Evolutionary conservation across 176 grass and related monocot species (phyloP).

Genomic region (Oryza brachyantha): DNA sequence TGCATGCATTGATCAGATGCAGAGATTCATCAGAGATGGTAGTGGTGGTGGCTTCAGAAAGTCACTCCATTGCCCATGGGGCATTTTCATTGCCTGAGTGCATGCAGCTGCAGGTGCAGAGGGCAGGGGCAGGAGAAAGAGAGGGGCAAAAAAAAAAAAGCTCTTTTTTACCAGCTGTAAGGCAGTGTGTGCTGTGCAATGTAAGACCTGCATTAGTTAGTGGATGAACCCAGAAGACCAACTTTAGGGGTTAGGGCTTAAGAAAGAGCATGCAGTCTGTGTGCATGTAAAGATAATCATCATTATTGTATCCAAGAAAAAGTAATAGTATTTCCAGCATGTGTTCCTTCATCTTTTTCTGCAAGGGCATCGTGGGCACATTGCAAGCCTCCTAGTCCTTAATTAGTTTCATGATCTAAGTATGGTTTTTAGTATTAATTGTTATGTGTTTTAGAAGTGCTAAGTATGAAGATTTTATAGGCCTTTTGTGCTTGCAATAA

Average conservation of each 20-base stretch:
- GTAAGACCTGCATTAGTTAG: conserved; percentile 60
- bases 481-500: not conserved
- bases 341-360: conserved; percentile 31
- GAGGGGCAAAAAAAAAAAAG: conserved; percentile 40
- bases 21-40: conserved; percentile 28
- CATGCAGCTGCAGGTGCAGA: conserved; percentile 32
- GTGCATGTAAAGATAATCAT: conserved; percentile 43
- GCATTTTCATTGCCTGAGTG: conserved; percentile 53
- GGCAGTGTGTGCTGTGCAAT: conserved; percentile 46
- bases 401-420: not conserved
- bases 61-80: conserved; percentile 55
- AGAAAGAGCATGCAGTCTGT: not conserved
- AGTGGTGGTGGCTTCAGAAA: conserved; percentile 35
- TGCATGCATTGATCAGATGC: not conserved
- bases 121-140: conserved; percentile 7
- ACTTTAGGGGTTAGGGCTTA: conserved; percentile 58
- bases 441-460: not conserved
- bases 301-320: conserved; percentile 41
- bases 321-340: conserved; percentile 35
- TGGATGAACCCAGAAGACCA: conserved; percentile 61
- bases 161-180: conserved; percentile 65
- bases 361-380: conserved; percentile 15
- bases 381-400: not conserved
- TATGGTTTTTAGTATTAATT: not conserved
- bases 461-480: not conserved